These are phyloP conservation scores for Candida sp. DNA, from an alignment of 1,139 yeast genomes.

Conservation along the genomic window DNA sequence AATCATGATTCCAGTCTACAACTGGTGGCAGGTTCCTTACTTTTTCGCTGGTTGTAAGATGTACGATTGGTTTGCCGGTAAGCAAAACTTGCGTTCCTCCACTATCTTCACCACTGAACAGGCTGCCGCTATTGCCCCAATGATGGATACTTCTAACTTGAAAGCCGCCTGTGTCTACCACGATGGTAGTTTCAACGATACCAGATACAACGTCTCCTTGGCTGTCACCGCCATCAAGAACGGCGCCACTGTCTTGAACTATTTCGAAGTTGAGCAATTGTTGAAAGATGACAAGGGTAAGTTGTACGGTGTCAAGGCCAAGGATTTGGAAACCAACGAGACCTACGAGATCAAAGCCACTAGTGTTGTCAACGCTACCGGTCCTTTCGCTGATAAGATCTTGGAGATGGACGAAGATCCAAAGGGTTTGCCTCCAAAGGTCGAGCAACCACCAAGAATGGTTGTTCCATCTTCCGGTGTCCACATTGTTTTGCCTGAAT, in stretches of 20 bases:
- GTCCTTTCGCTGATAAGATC: conserved; percentile 87
- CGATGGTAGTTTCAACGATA: conserved; percentile 94
- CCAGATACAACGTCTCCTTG: conserved; percentile 87
- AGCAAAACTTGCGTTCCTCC: conserved; percentile 81
- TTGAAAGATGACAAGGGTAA: conserved; percentile 64
- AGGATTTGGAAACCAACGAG: conserved; percentile 75
- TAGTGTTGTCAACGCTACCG: conserved; percentile 90
- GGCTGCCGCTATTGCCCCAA: conserved; percentile 83
- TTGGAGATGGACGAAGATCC: conserved; percentile 86
- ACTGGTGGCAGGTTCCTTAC: conserved; percentile 97
- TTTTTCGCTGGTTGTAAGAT: conserved; percentile 91
- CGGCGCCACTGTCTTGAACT: conserved; percentile 92
- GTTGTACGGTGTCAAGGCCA: conserved; percentile 76
- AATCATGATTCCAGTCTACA: conserved; percentile 93
- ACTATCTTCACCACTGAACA: conserved; percentile 72
- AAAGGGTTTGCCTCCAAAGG: conserved; percentile 63
- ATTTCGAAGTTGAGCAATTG: conserved; percentile 79
- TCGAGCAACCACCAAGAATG: conserved; percentile 61
- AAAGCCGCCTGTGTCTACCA: conserved; percentile 94
- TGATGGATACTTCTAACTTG: conserved; percentile 78
- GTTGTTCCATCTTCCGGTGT: conserved; percentile 97
- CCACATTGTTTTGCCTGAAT: conserved; percentile 91
- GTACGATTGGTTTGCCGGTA: conserved; percentile 94
- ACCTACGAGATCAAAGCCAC: conserved; percentile 66
- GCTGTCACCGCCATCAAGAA: conserved; percentile 85